A percentile compares a stretch with the other conserved stretches of the same genome.
phyloP scores from a whole-genome alignment of 208 protist species.

The Tetramitus jugosus region DNA sequence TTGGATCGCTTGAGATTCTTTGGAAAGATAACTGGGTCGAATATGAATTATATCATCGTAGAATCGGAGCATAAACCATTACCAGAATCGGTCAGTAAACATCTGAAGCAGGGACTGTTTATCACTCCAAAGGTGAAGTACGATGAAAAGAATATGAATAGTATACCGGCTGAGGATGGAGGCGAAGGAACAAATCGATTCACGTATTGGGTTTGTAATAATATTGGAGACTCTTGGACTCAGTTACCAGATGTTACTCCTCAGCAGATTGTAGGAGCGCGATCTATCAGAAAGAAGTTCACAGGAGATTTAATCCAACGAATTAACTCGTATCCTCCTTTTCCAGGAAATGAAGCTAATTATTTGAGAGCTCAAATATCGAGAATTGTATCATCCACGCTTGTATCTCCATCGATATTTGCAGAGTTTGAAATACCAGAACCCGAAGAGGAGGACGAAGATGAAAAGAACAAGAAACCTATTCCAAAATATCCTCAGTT shows the following conservation, averaged over 20 bases:
- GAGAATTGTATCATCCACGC: slow-evolving; percentile 73
- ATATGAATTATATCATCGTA: slow-evolving; percentile 66
- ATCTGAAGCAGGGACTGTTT: background rate
- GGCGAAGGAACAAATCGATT: slow-evolving; percentile 70
- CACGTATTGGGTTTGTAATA: slow-evolving; percentile 67
- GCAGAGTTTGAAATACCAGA: slow-evolving; percentile 61
- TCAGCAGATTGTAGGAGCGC: slow-evolving; percentile 73
- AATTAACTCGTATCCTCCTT: slow-evolving; percentile 68
- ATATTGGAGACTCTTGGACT: background rate
- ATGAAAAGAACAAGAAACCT: too few species aligned
- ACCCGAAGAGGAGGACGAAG: slow-evolving; percentile 70
- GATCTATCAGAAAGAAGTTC: slow-evolving; percentile 71
- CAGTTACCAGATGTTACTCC: slow-evolving; percentile 77
- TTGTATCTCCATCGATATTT: slow-evolving; percentile 70
- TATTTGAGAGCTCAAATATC: slow-evolving; percentile 83
- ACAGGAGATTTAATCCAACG: slow-evolving; percentile 69
- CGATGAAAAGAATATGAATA: slow-evolving; percentile 25
- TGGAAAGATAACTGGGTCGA: slow-evolving; percentile 72
- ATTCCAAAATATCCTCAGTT: background rate
- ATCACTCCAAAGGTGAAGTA: background rate
- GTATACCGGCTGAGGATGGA: slow-evolving; percentile 64
- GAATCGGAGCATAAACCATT: slow-evolving; percentile 42
- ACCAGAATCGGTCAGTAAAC: background rate
- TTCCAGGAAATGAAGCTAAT: slow-evolving; percentile 75
- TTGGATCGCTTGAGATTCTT: slow-evolving; percentile 71